phyloP scores from a whole-genome alignment of 2,329 filamentous ascomycete genomes.

The Neospermospora avenae region DNA sequence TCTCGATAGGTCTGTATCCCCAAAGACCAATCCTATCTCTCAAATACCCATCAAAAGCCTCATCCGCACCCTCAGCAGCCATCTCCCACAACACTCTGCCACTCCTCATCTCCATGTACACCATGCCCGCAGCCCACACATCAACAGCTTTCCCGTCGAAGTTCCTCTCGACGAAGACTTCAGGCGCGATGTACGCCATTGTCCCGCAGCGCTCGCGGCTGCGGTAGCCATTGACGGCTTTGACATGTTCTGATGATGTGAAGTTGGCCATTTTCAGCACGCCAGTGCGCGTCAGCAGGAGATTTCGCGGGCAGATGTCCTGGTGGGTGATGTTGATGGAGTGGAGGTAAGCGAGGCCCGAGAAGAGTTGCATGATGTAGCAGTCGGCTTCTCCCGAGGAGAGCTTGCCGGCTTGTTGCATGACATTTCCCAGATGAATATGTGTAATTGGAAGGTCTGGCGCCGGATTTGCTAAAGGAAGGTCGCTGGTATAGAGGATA shows the following conservation, averaged over 20 bases:
- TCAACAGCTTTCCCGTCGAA: conserved; percentile 7
- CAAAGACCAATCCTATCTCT: conserved; percentile 2
- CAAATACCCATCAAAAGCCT: conserved; percentile 10
- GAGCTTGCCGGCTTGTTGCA: background rate
- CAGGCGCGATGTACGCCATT: conserved; percentile 7
- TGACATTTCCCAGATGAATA: background rate
- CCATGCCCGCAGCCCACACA: conserved; percentile 9
- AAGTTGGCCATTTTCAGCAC: conserved; percentile 9
- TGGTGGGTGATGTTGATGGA: conserved; percentile 3
- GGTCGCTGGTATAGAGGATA: conserved; percentile 3
- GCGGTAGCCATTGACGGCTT: background rate
- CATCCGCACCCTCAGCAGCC: conserved; percentile 11
- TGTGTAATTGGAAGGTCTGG: background rate
- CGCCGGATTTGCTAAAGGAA: background rate
- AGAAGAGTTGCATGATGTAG: conserved; percentile 9
- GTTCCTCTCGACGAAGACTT: background rate
- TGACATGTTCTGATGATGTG: background rate
- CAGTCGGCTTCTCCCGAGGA: conserved; percentile 6
- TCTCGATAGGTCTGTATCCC: conserved; percentile 13
- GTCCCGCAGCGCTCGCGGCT: background rate
- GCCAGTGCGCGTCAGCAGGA: background rate
- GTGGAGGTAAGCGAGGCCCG: conserved; percentile 8
- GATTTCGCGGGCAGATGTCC: conserved; percentile 4
- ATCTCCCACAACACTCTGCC: conserved; percentile 7
- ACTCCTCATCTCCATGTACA: conserved; percentile 12